phyloP scores from a whole-genome alignment of 495 filamentous ascomycete genomes.

The Penicillium waksmanii region DNA sequence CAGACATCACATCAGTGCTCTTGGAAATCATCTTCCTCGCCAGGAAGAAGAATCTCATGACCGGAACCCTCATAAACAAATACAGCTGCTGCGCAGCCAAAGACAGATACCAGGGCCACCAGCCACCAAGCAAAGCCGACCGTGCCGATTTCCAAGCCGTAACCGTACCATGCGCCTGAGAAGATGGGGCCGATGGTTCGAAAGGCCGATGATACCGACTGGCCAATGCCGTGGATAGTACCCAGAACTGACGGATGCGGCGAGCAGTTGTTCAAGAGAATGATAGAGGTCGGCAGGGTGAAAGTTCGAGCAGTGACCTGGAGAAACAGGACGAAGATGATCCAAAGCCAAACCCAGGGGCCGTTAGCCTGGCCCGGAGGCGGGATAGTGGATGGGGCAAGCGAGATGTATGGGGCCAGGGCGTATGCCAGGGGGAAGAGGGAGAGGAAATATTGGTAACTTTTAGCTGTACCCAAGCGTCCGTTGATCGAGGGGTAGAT shows the following conservation, averaged over 20 bases:
- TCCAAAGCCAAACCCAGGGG: conserved; percentile 65
- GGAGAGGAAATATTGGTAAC: conserved; percentile 68
- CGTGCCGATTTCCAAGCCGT: conserved; percentile 68
- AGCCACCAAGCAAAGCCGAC: conserved; percentile 82
- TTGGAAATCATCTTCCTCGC: conserved; percentile 61
- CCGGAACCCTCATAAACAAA: conserved; percentile 76
- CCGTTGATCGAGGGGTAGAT: conserved; percentile 73
- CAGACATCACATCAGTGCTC: conserved; percentile 28
- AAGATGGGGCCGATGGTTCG: conserved; percentile 76
- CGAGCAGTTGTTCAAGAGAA: conserved; percentile 82
- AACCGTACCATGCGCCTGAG: conserved; percentile 71
- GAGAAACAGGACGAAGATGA: conserved; percentile 67
- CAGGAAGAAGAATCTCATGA: conserved; percentile 70
- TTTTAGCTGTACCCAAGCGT: conserved; percentile 67
- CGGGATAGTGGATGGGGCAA: conserved; percentile 63
- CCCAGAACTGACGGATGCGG: conserved; percentile 81
- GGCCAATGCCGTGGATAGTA: conserved; percentile 80
- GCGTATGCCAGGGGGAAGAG: conserved; percentile 77
- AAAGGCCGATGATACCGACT: conserved; percentile 70
- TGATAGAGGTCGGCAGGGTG: conserved; percentile 74
- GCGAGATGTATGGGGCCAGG: conserved; percentile 70
- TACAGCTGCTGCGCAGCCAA: conserved; percentile 62
- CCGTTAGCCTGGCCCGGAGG: conserved; percentile 70
- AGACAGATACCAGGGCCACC: conserved; percentile 63
- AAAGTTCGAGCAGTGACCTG: conserved; percentile 84